A percentile compares a stretch with the other conserved stretches of the same genome.
These are phyloP conservation scores for Penicillium parvum DNA, from an alignment of 495 filamentous ascomycete species.

Conservation along the genomic window DNA sequence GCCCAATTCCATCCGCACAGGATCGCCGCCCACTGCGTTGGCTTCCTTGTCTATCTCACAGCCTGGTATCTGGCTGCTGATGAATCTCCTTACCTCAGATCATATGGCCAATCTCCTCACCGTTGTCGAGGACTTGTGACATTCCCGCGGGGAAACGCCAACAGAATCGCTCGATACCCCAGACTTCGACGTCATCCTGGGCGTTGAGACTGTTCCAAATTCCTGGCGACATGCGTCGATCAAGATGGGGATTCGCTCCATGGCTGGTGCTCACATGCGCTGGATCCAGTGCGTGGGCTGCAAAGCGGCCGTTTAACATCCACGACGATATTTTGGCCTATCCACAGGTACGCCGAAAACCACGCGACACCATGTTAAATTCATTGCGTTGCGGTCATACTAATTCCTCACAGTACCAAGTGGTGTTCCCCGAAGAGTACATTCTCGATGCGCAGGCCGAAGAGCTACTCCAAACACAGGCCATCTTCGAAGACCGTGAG, in stretches of 20 bases:
- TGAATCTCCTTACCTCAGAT: background rate
- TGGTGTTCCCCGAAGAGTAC: constrained; percentile 70
- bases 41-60: background rate
- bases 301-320: constrained; percentile 65
- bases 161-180: background rate
- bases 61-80: background rate
- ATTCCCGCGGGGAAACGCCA: background rate
- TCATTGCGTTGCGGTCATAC: background rate
- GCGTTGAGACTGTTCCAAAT: background rate
- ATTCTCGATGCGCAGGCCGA: constrained; percentile 68
- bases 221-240: constrained; percentile 24
- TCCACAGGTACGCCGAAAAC: constrained; percentile 64
- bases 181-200: background rate
- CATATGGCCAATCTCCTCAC: background rate
- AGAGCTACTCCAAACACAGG: constrained; percentile 47
- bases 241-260: constrained; percentile 19
- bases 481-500: constrained; percentile 7
- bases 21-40: background rate
- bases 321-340: constrained; percentile 89
- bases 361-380: background rate
- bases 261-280: constrained; percentile 34
- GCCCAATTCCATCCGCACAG: constrained; percentile 1
- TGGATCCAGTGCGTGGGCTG: constrained; percentile 43
- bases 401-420: constrained; percentile 62
- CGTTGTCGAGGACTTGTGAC: background rate